Evolutionary conservation across 495 filamentous ascomycete species (phyloP), one percentile per base, ranked within the genome.

Genomic region (Usnea hakonensis): DNA sequence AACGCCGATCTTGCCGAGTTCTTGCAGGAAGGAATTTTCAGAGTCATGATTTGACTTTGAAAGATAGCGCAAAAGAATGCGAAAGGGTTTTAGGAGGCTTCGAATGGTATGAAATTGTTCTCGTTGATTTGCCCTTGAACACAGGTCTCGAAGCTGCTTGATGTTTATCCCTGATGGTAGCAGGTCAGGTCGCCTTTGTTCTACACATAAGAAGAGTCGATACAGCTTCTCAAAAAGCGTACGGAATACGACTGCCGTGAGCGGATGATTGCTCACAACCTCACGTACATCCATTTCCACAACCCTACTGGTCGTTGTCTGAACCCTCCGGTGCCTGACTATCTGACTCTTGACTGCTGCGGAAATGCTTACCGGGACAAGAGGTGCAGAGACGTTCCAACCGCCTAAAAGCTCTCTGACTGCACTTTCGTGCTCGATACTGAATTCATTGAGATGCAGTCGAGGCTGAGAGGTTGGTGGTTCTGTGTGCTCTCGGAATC

Each of bases 81-180:
- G 40, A 35, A 61, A 37, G 26, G 30, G 38, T 16, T 16, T 23
- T 28, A 61, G 58, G 11, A 48, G 40, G 41, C 46, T 52, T 52
- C 58, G 58, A 28, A 56, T 55, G 11, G 44, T 32, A 37, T 61
- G 58, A 17, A 61, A 61, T 5, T 55, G 58, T 33, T 46, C 19
- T 28, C 58, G 38, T 28, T 35, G 33, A 16, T 61, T 61, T 10
- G 43, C 58, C 44, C 46, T 61, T 8, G 11, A 33, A 37, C 10
- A 5, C n/a, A 46, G 26, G 21, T 46, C 43, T 46, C 21, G 21
- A 46, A 46, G 43, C 21, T 46, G 43, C 43, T 10, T 46, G 43
- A 10, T 46, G 6, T 46, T 26, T 10, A 46, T 21, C 13, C 21
- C 21, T 46, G 21, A 26, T 23, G 43, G 21, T 26, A 46, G 13